Conservation (phyloP, 2,329 filamentous ascomycete species). For the Teratosphaeria zuluensis region DNA sequence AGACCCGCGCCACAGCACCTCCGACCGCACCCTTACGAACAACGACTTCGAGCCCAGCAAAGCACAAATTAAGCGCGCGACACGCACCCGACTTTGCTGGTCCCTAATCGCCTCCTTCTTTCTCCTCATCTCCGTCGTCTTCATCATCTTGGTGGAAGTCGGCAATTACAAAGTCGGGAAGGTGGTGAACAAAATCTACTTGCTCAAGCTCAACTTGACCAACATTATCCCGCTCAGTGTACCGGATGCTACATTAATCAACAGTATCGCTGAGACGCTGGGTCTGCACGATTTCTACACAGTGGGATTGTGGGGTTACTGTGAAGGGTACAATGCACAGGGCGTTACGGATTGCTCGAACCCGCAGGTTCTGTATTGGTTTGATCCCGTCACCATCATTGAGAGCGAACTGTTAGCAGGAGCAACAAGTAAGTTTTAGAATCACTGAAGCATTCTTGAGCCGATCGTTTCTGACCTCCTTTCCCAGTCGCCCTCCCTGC, state of each 20-base stretch:
- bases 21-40: constrained; percentile 20
- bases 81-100: constrained; percentile 48
- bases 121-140: constrained; percentile 66
- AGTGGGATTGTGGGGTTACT: constrained; percentile 85
- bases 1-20: constrained; percentile 5
- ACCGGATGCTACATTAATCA: constrained; percentile 66
- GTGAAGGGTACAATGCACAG: constrained; percentile 69
- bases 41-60: constrained; percentile 22
- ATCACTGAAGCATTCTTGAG: not conserved
- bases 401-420: constrained; percentile 70
- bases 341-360: constrained; percentile 68
- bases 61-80: constrained; percentile 37
- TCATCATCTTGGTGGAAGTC: constrained; percentile 71
- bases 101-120: constrained; percentile 56
- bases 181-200: constrained; percentile 63
- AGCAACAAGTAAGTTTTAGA: constrained; percentile 52
- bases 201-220: constrained; percentile 73
- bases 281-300: constrained; percentile 93
- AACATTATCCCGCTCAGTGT: constrained; percentile 68
- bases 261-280: constrained; percentile 75
- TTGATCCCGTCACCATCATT: constrained; percentile 78
- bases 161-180: constrained; percentile 57
- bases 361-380: constrained; percentile 69
- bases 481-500: constrained; percentile 60
- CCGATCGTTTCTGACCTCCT: constrained; percentile 13